Conservation (phyloP, 2,329 filamentous ascomycete genomes). For the Monilinia polystroma region DNA sequence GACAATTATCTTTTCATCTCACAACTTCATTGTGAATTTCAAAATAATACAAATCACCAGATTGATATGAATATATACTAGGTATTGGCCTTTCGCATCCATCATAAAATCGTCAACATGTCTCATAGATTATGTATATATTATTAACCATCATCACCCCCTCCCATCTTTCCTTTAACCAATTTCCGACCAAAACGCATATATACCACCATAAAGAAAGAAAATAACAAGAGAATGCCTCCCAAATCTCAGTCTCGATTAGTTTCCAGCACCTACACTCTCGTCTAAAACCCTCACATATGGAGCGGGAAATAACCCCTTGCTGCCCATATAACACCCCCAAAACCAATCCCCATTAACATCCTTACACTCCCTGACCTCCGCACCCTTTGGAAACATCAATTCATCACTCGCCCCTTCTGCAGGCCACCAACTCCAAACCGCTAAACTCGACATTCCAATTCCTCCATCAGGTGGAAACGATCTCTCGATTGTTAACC, state of each 20-base stretch:
- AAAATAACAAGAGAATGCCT: neutral
- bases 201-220: neutral
- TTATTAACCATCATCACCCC: neutral
- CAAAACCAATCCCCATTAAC: conserved; percentile 90
- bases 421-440: conserved; percentile 77
- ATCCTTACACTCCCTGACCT: conserved; percentile 79
- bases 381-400: conserved; percentile 77
- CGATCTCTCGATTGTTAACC: conserved; percentile 29
- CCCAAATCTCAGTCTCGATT: neutral
- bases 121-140: neutral
- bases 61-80: conserved; percentile 1
- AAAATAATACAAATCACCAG: neutral
- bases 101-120: conserved; percentile 5
- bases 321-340: conserved; percentile 78
- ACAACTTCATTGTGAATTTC: neutral
- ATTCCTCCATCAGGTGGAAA: conserved; percentile 77
- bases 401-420: conserved; percentile 67
- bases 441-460: conserved; percentile 61
- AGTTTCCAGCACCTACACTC: neutral
- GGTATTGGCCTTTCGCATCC: neutral
- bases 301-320: conserved; percentile 76
- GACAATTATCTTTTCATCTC: neutral
- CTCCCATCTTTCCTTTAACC: neutral
- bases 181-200: neutral
- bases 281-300: conserved; percentile 60